Evolutionary conservation across 2,329 filamentous ascomycete genomes (phyloP), one percentile per base, ranked within the genome.

Genomic region (Bipolaris cookei): DNA sequence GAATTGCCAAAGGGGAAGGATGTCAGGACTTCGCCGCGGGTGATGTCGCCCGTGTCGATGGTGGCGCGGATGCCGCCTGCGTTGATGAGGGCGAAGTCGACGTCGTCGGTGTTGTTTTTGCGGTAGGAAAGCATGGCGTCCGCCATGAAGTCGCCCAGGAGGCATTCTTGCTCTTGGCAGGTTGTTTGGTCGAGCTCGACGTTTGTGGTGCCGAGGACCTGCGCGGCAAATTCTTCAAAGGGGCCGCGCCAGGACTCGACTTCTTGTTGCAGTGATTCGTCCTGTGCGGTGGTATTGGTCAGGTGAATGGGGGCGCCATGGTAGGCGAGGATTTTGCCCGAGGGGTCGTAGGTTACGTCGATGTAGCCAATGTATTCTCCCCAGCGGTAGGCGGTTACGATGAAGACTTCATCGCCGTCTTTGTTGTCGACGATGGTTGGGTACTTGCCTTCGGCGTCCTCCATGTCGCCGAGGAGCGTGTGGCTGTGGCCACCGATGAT

Each of bases 351-450:
- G 1, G 84, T 85, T 6, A 89, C 81, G 61, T 88, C 86, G 62
- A 89, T 89, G 71, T 87, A 87, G 55, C 87, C 87, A 2, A 89
- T 74, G 54, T 89, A 89, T 75, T 89, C 85, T 49, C 87, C 87
- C 87, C 87, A 89, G 60, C 86, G 83, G 69, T 86, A 89, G 2
- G 86, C 84, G 6, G 86, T 88, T 16, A 90, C 87, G 65, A 89
- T 82, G 68, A 89, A 89, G 47, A 89, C 87, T 65, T 89, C 87
- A 32, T 89, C 84, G 42, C 85, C 86, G 47, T 85, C 82, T 59
- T 80, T 73, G 70, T 89, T 88, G 25, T 82, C 75, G 50, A 82
- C 81, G 48, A 89, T 85, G 13, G 87, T 89, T 1, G 87, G 87
- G 67, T 89, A 89, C 7, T 82, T 78, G 32, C 86, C 87, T 64